Evolutionary conservation across 371 early-diverging fungal species (phyloP), one percentile per base, ranked within the genome.

Genomic region (Mucor velutinosus): DNA sequence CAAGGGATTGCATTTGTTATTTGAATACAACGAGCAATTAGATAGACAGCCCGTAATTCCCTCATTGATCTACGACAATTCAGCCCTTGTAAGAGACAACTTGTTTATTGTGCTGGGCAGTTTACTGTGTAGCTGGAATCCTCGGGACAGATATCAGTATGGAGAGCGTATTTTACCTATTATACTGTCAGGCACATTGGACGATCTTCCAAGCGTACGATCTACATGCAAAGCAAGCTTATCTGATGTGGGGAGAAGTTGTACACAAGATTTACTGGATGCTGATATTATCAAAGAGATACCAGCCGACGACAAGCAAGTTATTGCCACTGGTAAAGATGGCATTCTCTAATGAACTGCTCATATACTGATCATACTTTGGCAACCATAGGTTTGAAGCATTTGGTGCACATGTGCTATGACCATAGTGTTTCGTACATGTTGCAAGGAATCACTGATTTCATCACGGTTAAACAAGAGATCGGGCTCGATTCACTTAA

Each of bases 331-430:
- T 55, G 71, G 67, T 70, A 47, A 67, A 21, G 21, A 23, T 21
- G 4, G 17, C 5, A 1, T 47, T 7, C 0, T 4, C 19, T 29
- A 29, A 3, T 4, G 12, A 19, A n/a, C 0, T 25, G 25, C 10
- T 3, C 1, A 23, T 49, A 23, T 49, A 19, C 23, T 49, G 12
- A 49, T 10, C 12, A n/a, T 47, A n/a, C 5, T 23, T 51, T 12
- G 32, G 8, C 12, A 14, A 27, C 32, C 14, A 27, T 33, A 74
- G 77, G 77, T 1, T 57, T 74, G 25, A 65, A 69, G 29, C 77
- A 77, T 49, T 29, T 77, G 5, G 72, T 77, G 21, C 77, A 77
- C 53, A 72, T 74, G 29, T 74, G 77, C 35, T 77, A 64, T 45
- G 67, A 74, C 14, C n/a, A 60, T 10, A 58, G 69, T 35, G 12